A percentile compares a stretch with the other conserved stretches of the same genome.
phyloP scores from a whole-genome alignment of 2,329 filamentous ascomycete species.

The Blastomyces parvus region DNA sequence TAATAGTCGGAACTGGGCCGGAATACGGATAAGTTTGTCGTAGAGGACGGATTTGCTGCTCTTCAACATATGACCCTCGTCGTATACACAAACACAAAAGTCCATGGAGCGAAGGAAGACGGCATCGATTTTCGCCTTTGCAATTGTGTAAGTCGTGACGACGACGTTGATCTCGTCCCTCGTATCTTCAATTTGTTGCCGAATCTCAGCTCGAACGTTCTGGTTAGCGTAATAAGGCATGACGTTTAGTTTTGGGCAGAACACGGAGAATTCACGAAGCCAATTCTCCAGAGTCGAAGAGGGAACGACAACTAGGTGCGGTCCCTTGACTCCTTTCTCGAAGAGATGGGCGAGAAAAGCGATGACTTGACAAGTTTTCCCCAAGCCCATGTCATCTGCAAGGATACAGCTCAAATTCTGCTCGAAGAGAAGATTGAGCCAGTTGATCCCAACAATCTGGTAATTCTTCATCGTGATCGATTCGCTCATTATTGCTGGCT shows the following conservation, averaged over 20 bases:
- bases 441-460: conserved; percentile 89
- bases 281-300: conserved; percentile 93
- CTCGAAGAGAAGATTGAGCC: conserved; percentile 76
- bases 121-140: conserved; percentile 51
- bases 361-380: conserved; percentile 96
- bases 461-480: conserved; percentile 80
- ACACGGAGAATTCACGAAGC: conserved; percentile 79
- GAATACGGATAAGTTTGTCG: conserved; percentile 65
- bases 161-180: conserved; percentile 58
- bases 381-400: conserved; percentile 91
- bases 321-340: conserved; percentile 58
- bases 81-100: conserved; percentile 62
- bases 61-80: conserved; percentile 90
- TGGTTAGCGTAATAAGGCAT: conserved; percentile 64
- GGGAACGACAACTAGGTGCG: conserved; percentile 78
- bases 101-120: conserved; percentile 52
- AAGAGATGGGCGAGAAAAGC: conserved; percentile 78
- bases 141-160: conserved; percentile 62
- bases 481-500: conserved; percentile 69
- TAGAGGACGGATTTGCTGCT: conserved; percentile 78
- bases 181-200: conserved; percentile 55
- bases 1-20: conserved; percentile 72
- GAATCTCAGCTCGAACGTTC: conserved; percentile 57
- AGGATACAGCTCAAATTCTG: conserved; percentile 78
- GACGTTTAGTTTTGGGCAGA: conserved; percentile 68